Evolutionary conservation across 257 asterid species (phyloP), one percentile per base, ranked within the genome.

Genomic region (Nicotiana otophora): DNA sequence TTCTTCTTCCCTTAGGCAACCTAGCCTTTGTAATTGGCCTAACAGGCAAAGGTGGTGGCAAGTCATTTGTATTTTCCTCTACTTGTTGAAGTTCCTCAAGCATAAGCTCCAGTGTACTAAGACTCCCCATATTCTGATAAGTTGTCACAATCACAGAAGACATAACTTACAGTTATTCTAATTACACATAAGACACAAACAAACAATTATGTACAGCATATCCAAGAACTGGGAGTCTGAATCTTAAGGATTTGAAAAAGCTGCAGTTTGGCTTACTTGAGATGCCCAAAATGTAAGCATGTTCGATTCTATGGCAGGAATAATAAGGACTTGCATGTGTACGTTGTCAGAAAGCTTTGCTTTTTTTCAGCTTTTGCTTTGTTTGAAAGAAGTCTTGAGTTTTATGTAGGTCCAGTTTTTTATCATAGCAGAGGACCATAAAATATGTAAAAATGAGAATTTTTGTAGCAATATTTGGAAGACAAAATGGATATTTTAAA

Each of bases 21-120:
- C 98, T 95, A 81, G 91, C 91, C 83, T 88, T 88, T 0, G 86
- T 87, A 1, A 90, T 91, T 3, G 98, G 98, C 81, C 98, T 82
- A 20, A 80, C 82, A 5, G 98, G 98, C 88, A 94, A 84, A 19
- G 94, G 83, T 5, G 98, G 98, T 6, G 92, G 96, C 23, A 4
- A 30, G 28, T 83, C 89, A 48, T 69, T 46, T 17, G 89, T 84
- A 85, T 53, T 84, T 57, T 86, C 90, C 55, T 92, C 94, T 82
- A 53, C 46, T 81, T 87, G 86, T 88, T 88, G 97, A 79, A 94
- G 39, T 74, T 86, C 88, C 11, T 87, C 90, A 84, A 94, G 92
- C 97, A 94, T 90, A 69, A 92, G 84, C 92, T 94, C 98, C 81
- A 94, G 82, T 9, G 96, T 87, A 87, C 98, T 94, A 57, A 88